Percentiles rank a stretch among this genome's conserved stretches.
Conservation (phyloP, 371 early-diverging fungal species). For the Mortierella sp. region DNA sequence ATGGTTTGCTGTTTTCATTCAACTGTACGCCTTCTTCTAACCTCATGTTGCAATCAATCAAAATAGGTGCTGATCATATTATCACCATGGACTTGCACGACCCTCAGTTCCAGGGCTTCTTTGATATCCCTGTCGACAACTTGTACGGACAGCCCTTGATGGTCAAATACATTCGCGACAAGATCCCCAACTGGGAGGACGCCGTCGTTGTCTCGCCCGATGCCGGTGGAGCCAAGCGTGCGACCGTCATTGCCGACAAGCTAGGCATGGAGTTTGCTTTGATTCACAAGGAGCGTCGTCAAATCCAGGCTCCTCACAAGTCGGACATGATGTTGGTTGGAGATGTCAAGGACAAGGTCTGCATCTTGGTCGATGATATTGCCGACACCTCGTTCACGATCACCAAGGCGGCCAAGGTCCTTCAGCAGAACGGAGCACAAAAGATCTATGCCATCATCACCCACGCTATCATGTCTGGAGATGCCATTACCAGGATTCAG, state of each 20-base stretch:
- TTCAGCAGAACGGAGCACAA: slow-evolving; percentile 92
- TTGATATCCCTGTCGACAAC: slow-evolving; percentile 98
- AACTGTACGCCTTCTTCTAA: neutral
- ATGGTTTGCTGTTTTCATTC: neutral
- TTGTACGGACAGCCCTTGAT: slow-evolving; percentile 94
- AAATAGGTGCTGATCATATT: slow-evolving; percentile 86
- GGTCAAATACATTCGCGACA: slow-evolving; percentile 90
- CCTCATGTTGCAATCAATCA: neutral
- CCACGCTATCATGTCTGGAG: slow-evolving; percentile 93
- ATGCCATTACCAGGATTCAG: slow-evolving; percentile 83
- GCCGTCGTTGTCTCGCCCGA: slow-evolving; percentile 97
- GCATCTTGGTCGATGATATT: slow-evolving; percentile 98
- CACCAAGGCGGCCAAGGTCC: slow-evolving; percentile 90
- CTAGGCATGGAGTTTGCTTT: slow-evolving; percentile 96
- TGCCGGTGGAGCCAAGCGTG: slow-evolving; percentile 99
- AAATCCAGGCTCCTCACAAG: slow-evolving; percentile 72
- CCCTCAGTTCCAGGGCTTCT: slow-evolving; percentile 98
- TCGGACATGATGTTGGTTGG: slow-evolving; percentile 93
- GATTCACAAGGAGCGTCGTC: slow-evolving; percentile 95
- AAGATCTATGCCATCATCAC: slow-evolving; percentile 97
- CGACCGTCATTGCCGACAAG: slow-evolving; percentile 96
- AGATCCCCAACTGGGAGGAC: slow-evolving; percentile 86
- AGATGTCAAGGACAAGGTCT: slow-evolving; percentile 91
- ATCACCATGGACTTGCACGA: slow-evolving; percentile 99
- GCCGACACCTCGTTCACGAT: slow-evolving; percentile 99